Base-by-base conservation (phyloP, 2,329 filamentous ascomycete species). In the Elsinoe necatrix region DNA sequence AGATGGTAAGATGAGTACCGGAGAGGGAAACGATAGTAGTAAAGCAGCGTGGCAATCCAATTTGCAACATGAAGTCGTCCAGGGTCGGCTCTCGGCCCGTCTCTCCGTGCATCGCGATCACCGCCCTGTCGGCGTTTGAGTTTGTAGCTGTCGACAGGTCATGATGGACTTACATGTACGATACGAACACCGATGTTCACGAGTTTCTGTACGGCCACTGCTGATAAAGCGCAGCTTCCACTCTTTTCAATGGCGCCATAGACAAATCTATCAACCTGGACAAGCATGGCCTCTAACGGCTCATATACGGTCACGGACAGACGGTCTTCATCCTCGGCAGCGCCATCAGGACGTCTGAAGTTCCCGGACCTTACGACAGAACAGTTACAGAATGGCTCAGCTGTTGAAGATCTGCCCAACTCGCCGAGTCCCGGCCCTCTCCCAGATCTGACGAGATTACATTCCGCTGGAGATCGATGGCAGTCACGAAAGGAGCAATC, bases 391-490 rank as follows among this genome's bases (percentile, higher is more conserved):
- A 65, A 71, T 50, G 60, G 61, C 14, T 68, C 71, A 14, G 58
- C 58, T 9, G 56, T 55, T 34, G 54, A 65, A 8, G 60, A 60
- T 21, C 59, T 60, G 16, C 65, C 64, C 11, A 56, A 63, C 18
- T 63, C 65, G 14, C 62, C 65, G 1, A 66, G 62, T 50, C 68
- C 67, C 2, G 59, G 61, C 37, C 68, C 68, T 6, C 61, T 69
- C 3, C 64, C 63, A 2, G 64, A 66, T 37, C 66, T 68, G 61
- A 66, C 58, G 57, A 67, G 66, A 18, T 60, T 72, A 29, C 65
- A 70, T 23, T 68, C 69, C 20, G 41, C 41, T 14, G 68, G 71
- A 56, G 80, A 84, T 61, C 75, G 78, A 63, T 88, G 85, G 85
- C 79, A 82, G 56, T 75, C 80, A 39, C 77, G 80, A 43, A 81